Conservation (phyloP, 441 rosid species). For the Euphorbia corollata region DNA sequence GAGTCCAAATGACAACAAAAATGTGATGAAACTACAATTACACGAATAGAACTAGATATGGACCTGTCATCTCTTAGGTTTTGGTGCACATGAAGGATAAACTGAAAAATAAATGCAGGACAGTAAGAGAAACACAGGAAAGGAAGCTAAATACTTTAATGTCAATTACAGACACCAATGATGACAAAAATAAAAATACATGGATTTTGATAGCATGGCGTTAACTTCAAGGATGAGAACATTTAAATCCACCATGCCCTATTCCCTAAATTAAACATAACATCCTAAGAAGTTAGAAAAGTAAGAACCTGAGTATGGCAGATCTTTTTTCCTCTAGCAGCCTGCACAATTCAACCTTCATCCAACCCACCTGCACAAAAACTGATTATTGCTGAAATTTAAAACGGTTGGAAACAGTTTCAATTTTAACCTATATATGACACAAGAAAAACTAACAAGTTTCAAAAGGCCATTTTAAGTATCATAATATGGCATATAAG, state of each 20-base stretch:
- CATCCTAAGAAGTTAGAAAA: slow-evolving; percentile 16
- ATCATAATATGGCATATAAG: neutral
- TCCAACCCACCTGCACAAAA: slow-evolving; percentile 76
- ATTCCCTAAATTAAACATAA: neutral
- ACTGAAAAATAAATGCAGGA: neutral
- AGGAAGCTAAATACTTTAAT: neutral
- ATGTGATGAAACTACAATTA: slow-evolving; percentile 1
- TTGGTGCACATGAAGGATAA: neutral
- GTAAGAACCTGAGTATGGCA: slow-evolving; percentile 68
- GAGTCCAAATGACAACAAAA: slow-evolving; percentile 4
- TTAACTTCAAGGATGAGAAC: neutral
- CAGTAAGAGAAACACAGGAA: neutral
- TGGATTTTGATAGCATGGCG: neutral
- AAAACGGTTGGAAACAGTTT: slow-evolving; percentile 28
- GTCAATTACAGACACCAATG: neutral
- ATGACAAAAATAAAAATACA: neutral
- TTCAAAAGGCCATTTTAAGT: neutral
- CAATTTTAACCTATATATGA: slow-evolving; percentile 6
- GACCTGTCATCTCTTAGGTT: neutral
- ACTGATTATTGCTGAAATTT: slow-evolving; percentile 51
- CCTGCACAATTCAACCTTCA: slow-evolving; percentile 93
- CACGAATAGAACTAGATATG: neutral
- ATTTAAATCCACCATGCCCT: slow-evolving; percentile 1
- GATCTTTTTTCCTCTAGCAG: slow-evolving; percentile 97
- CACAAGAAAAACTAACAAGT: slow-evolving; percentile 9